Base-by-base conservation (phyloP, 148 eudicot species). In the Heliosperma pusillum region DNA sequence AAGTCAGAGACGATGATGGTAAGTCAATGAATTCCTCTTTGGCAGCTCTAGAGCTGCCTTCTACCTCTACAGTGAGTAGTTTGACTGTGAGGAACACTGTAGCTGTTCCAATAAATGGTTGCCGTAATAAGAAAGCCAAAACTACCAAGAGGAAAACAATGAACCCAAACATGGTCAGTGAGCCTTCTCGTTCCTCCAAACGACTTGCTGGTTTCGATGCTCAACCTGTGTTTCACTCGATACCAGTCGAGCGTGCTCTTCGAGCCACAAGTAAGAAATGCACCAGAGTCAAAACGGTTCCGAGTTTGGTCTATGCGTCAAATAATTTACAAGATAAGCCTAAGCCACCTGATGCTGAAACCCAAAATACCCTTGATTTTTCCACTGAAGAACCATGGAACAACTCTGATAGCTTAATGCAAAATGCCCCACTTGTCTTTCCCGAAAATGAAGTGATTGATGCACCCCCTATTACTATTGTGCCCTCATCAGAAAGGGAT, bases 121-220 rank as follows among this genome's bases (percentile, higher is more conserved):
- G 71, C 50, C 77, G 73, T 74, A 72, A 62, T 45, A 67, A 50
- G 29, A 76, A 77, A 75, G 16, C 77, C 68, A 74, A 76, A 76
- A 56, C 69, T 53, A 62, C 69, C 80, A 79, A 77, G 73, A 86
- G 77, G 71, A 86, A 82, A 72, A 42, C 81, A 61, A 83, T 75
- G 81, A 85, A 84, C 16, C 73, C 74, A 65, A 77, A 74, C 11
- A 44, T 9, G 30, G 40, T 29, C 44, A 71, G 15, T 56, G 45
- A 62, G 36, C 86, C 91, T 66, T 59, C 72, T 57, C 86, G 91
- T 66, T 76, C 88, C 71, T 89, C 96, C 24, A 87, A 86, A 50
- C 85, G 91, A 79, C 84, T 87, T 76, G 86, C 86, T 25, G 88
- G 87, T 60, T 33, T 76, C 55, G 77, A 72, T 26, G 85, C 79